Percentiles rank a stretch among this genome's conserved stretches.
Evolutionary conservation across 345 rosid genomes (phyloP).

Genomic region (Eutrema yunnanense): DNA sequence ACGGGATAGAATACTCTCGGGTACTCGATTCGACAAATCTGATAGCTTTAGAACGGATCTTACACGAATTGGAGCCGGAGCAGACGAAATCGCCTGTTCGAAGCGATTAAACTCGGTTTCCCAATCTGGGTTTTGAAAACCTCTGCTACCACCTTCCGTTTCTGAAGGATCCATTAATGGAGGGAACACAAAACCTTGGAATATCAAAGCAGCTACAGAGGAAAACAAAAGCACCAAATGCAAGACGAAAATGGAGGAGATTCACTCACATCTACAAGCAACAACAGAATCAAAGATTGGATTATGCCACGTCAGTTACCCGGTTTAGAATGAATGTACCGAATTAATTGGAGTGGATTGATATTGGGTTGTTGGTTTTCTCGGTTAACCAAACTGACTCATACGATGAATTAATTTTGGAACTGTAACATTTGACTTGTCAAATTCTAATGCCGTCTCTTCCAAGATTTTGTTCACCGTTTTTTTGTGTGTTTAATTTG

Average conservation of each 20-base stretch:
- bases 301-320: background rate
- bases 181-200: background rate
- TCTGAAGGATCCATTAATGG: constrained; percentile 19
- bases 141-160: background rate
- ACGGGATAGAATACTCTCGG: constrained; percentile 19
- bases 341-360: background rate
- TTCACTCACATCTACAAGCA: background rate
- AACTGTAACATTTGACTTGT: too few species aligned
- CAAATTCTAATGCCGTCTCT: too few species aligned
- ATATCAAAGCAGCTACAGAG: background rate
- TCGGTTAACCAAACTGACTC: background rate
- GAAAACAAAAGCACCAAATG: background rate
- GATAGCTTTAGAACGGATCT: constrained; percentile 36
- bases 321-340: background rate
- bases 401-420: too few species aligned
- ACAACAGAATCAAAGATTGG: background rate
- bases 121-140: constrained; percentile 30
- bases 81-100: constrained; percentile 34
- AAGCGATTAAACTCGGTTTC: constrained; percentile 34
- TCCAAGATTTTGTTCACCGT: too few species aligned
- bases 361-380: background rate
- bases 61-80: constrained; percentile 28
- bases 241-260: background rate
- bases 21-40: constrained; percentile 28
- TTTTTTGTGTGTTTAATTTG: too few species aligned